phyloP scores from a whole-genome alignment of 768 basidiomycete species.

The Pleurotus salmoneostramineus region DNA sequence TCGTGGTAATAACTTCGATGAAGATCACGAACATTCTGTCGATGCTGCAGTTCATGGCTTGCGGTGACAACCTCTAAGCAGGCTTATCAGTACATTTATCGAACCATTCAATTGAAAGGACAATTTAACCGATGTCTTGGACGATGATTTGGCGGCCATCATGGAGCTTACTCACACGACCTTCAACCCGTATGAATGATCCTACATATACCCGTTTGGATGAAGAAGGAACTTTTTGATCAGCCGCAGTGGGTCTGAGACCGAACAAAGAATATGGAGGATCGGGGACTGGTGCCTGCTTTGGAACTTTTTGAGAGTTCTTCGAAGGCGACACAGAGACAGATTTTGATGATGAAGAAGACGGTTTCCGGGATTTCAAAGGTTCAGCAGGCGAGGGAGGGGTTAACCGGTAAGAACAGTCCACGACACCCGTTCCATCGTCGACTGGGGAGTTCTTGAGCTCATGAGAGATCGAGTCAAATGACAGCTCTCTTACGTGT shows the following conservation, averaged over 20 bases:
- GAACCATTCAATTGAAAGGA: neutral
- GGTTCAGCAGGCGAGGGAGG: conserved; percentile 18
- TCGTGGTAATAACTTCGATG: conserved; percentile 26
- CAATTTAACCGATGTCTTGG: conserved; percentile 42
- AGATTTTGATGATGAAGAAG: neutral
- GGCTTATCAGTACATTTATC: neutral
- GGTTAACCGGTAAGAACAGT: conserved; percentile 48
- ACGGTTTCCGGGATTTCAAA: conserved; percentile 10
- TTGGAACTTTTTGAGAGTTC: neutral
- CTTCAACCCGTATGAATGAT: conserved; percentile 39
- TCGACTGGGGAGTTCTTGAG: conserved; percentile 46
- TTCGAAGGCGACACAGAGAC: neutral
- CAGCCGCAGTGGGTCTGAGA: neutral
- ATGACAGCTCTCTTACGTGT: conserved; percentile 34
- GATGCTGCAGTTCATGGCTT: conserved; percentile 61
- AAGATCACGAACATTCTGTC: conserved; percentile 44
- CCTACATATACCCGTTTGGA: conserved; percentile 35
- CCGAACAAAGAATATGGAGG: conserved; percentile 1
- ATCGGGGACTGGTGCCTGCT: neutral
- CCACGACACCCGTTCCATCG: conserved; percentile 72
- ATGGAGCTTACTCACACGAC: conserved; percentile 36
- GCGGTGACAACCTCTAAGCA: conserved; percentile 22
- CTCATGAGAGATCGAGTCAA: neutral
- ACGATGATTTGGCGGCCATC: conserved; percentile 43
- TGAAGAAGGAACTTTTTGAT: conserved; percentile 18